Evolutionary conservation across 495 filamentous ascomycete genomes (phyloP).

Genomic region (Xylaria scruposa): DNA sequence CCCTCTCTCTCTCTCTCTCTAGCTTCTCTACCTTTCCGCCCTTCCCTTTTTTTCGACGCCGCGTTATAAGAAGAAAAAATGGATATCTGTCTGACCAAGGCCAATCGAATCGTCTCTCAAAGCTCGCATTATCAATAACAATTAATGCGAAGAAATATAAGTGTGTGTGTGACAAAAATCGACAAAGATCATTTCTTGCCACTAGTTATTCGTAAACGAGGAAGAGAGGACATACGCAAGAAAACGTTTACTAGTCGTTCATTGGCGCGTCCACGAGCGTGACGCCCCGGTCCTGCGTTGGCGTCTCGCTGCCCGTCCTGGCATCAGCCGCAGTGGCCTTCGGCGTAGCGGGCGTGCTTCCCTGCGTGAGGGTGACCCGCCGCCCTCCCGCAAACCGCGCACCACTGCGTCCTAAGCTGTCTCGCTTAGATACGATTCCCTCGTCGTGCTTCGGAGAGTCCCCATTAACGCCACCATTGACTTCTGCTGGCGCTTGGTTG

Average conservation of each 20-base stretch:
- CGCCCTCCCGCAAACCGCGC: constrained; percentile 52
- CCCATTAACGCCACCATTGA: constrained; percentile 48
- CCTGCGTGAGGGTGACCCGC: constrained; percentile 40
- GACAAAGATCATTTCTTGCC: neutral
- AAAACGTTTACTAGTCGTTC: constrained; percentile 67
- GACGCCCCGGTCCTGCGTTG: constrained; percentile 62
- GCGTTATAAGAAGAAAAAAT: constrained; percentile 2
- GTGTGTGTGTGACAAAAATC: neutral
- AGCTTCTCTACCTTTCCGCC: neutral
- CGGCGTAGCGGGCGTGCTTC: constrained; percentile 37
- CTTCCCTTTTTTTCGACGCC: constrained; percentile 20
- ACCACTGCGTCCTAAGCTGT: constrained; percentile 57
- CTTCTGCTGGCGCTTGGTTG: constrained; percentile 45
- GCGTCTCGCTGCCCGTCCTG: constrained; percentile 30
- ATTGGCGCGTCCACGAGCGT: constrained; percentile 83
- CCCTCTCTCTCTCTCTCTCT: neutral
- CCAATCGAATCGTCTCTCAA: neutral
- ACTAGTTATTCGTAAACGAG: neutral
- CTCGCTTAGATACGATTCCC: constrained; percentile 51
- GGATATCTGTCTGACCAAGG: constrained; percentile 3
- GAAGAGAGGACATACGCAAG: constrained; percentile 1
- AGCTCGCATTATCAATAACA: constrained; percentile 23
- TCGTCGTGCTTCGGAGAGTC: constrained; percentile 54
- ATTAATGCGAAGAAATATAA: neutral
- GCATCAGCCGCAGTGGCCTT: constrained; percentile 36